These are phyloP conservation scores for Cryphonectria naterciae DNA, from an alignment of 2,329 filamentous ascomycete species.

Conservation along the genomic window DNA sequence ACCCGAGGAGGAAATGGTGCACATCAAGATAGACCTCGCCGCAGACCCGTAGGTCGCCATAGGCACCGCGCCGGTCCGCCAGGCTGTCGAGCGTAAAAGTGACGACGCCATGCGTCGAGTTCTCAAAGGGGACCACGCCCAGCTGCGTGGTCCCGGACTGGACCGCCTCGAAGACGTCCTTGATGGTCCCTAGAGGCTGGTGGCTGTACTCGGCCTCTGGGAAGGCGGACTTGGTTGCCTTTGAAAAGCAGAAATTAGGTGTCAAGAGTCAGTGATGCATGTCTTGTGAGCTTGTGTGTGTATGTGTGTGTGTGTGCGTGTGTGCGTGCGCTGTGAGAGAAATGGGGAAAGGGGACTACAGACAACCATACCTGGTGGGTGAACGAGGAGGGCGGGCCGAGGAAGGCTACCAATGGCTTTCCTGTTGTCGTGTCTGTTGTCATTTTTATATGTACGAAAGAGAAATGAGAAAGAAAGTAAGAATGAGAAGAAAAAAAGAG, in stretches of 20 bases:
- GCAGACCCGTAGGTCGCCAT: slow-evolving; percentile 73
- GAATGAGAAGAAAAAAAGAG: neutral
- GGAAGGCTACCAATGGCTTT: slow-evolving; percentile 34
- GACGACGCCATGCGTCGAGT: slow-evolving; percentile 92
- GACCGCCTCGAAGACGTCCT: slow-evolving; percentile 79
- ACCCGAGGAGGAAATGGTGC: slow-evolving; percentile 82
- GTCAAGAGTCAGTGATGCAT: slow-evolving; percentile 7
- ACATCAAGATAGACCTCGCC: slow-evolving; percentile 87
- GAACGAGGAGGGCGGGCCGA: slow-evolving; percentile 36
- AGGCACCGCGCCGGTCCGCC: slow-evolving; percentile 69
- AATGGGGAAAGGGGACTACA: neutral
- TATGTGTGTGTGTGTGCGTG: too few species aligned
- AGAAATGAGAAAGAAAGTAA: too few species aligned
- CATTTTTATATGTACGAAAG: neutral
- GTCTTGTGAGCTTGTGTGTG: neutral
- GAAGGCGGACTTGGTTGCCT: slow-evolving; percentile 48
- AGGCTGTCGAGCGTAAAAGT: slow-evolving; percentile 88
- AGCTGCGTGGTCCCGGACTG: slow-evolving; percentile 66
- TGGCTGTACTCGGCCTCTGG: slow-evolving; percentile 52
- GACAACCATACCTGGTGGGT: slow-evolving; percentile 36
- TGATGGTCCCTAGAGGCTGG: slow-evolving; percentile 56
- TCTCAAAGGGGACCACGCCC: slow-evolving; percentile 93
- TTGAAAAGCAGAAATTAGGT: neutral
- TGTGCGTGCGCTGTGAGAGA: neutral
- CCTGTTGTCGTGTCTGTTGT: neutral